Conservation (phyloP, 176 grass and related monocot species). For the Oryza coarctata region DNA sequence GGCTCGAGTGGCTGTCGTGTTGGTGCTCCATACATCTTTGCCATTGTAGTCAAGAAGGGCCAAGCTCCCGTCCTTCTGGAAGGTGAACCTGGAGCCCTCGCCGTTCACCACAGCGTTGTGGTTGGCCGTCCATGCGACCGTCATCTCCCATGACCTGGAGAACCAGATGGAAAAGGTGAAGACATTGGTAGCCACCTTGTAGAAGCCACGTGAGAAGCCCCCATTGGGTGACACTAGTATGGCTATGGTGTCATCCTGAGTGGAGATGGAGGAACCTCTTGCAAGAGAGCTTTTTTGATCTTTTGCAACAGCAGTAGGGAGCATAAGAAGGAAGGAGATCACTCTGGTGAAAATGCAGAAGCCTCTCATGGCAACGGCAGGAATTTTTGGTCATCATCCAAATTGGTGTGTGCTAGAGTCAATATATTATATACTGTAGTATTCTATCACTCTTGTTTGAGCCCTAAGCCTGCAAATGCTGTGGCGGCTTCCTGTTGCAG, state of each 20-base stretch:
- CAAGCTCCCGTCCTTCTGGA: constrained; percentile 16
- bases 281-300: constrained; percentile 2
- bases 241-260: neutral
- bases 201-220: constrained; percentile 59
- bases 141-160: constrained; percentile 12
- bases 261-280: constrained; percentile 21
- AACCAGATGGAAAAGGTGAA: constrained; percentile 69
- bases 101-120: constrained; percentile 61
- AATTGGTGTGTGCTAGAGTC: no score
- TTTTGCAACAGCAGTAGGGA: neutral
- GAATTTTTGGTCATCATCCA: no score
- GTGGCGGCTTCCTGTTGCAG: no score
- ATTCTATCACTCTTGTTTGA: no score
- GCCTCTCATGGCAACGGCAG: neutral
- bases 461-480: no score
- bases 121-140: constrained; percentile 61
- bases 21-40: constrained; percentile 32
- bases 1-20: neutral
- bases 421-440: no score
- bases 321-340: constrained; percentile 17
- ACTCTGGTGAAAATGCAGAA: neutral
- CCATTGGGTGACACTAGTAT: constrained; percentile 48
- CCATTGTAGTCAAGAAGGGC: constrained; percentile 40
- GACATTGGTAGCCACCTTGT: constrained; percentile 54
- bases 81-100: constrained; percentile 36